A percentile compares a stretch with the other conserved stretches of the same genome.
Conservation (phyloP, 768 basidiomycete genomes). For the Trichaptum fuscoviolaceum region DNA sequence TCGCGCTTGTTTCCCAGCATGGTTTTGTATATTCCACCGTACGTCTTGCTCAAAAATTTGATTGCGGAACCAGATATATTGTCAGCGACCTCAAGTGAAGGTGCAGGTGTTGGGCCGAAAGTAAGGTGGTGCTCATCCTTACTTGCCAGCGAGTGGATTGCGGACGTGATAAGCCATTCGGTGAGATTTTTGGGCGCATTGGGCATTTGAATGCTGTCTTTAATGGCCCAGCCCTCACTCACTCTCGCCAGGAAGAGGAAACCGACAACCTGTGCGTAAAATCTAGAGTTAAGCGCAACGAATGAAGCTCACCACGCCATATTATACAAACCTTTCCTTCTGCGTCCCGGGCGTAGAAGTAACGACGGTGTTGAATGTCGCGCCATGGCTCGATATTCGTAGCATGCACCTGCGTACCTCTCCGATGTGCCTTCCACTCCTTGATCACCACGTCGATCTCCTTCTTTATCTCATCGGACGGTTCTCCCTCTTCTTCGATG, state of each 20-base stretch:
- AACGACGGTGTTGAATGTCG: conserved; percentile 49
- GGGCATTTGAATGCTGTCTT: conserved; percentile 52
- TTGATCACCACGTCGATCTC: conserved; percentile 47
- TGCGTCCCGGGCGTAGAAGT: conserved; percentile 47
- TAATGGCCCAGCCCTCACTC: conserved; percentile 42
- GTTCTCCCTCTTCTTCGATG: conserved; percentile 34
- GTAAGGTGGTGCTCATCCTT: conserved; percentile 32
- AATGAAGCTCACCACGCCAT: conserved; percentile 10
- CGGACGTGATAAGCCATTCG: conserved; percentile 44
- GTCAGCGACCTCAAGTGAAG: conserved; percentile 31
- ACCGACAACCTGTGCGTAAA: conserved; percentile 35
- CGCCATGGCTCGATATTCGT: conserved; percentile 48
- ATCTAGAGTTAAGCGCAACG: not conserved
- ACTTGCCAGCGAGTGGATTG: conserved; percentile 25
- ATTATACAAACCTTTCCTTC: conserved; percentile 26
- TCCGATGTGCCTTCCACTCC: conserved; percentile 49
- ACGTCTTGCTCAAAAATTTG: conserved; percentile 37
- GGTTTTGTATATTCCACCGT: conserved; percentile 20
- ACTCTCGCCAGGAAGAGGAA: conserved; percentile 48
- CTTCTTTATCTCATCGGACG: conserved; percentile 38
- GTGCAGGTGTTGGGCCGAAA: conserved; percentile 45
- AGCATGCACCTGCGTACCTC: conserved; percentile 52
- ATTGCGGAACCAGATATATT: conserved; percentile 46
- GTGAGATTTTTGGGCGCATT: conserved; percentile 49
- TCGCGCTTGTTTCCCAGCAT: conserved; percentile 33